Evolutionary conservation across 805 yeast genomes (phyloP).

Genomic region (Martiniozyma abietophila): DNA sequence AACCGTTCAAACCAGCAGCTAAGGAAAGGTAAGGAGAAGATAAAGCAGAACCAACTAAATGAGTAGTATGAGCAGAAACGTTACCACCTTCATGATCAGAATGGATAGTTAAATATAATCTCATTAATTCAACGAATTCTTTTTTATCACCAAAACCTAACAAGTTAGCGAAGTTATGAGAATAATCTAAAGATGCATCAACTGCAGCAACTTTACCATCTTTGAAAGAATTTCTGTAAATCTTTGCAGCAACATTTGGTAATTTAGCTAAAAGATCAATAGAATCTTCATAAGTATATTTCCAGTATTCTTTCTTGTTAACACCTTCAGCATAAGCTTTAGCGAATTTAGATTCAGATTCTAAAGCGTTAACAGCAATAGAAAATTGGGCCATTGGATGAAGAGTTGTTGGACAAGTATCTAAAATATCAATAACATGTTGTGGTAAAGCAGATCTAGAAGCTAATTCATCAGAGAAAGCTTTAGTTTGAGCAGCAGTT

Average conservation of each 20-base stretch:
- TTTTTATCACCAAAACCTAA: slow-evolving; percentile 51
- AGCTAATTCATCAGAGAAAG: slow-evolving; percentile 67
- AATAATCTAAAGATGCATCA: slow-evolving; percentile 51
- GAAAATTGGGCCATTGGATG: slow-evolving; percentile 91
- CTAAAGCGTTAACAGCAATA: slow-evolving; percentile 73
- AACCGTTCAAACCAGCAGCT: slow-evolving; percentile 77
- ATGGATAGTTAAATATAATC: slow-evolving; percentile 74
- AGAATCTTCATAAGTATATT: slow-evolving; percentile 72
- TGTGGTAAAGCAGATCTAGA: slow-evolving; percentile 71
- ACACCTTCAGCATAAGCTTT: slow-evolving; percentile 82
- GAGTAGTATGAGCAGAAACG: slow-evolving; percentile 82
- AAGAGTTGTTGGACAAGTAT: slow-evolving; percentile 62
- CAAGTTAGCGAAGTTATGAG: slow-evolving; percentile 51
- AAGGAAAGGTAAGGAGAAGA: slow-evolving; percentile 70
- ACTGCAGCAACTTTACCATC: slow-evolving; percentile 58
- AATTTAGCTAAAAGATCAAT: slow-evolving; percentile 73
- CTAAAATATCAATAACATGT: slow-evolving; percentile 65
- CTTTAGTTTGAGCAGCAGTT: slow-evolving; percentile 58
- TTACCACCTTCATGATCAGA: slow-evolving; percentile 89
- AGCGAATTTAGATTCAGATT: slow-evolving; percentile 74
- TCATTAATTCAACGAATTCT: slow-evolving; percentile 70
- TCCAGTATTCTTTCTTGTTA: slow-evolving; percentile 77
- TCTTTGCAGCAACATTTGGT: slow-evolving; percentile 73
- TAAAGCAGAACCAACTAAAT: slow-evolving; percentile 75
- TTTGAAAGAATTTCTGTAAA: slow-evolving; percentile 76